These are phyloP conservation scores for Fagus crenata DNA, from an alignment of 306 rosid species.

Conservation along the genomic window DNA sequence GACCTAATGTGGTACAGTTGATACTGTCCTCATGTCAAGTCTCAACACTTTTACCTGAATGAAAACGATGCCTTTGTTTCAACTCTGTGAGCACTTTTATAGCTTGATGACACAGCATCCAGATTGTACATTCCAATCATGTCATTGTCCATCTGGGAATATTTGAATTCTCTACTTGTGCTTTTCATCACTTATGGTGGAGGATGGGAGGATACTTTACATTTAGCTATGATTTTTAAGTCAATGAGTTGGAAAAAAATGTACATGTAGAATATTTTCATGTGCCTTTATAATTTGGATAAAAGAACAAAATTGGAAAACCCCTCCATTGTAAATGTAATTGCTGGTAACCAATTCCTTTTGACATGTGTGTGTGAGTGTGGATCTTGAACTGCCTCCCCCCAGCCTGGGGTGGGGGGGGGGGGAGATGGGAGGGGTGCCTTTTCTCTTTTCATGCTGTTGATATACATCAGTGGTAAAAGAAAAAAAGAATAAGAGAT, in stretches of 20 bases:
- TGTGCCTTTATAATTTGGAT: too few relatives aligned
- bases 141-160: constrained; percentile 5
- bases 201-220: background rate
- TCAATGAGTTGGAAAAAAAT: background rate
- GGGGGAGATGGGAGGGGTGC: too few relatives aligned
- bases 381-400: constrained; percentile 11
- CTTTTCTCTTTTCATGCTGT: constrained; percentile 2
- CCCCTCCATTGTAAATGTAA: too few relatives aligned
- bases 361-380: constrained; percentile 13
- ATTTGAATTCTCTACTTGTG: constrained; percentile 12
- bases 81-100: constrained; percentile 4
- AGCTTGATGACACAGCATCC: background rate
- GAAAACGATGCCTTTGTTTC: constrained; percentile 16
- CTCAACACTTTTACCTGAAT: constrained; percentile 6
- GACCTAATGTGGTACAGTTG: background rate
- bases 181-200: background rate
- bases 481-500: background rate
- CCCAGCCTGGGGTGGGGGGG: too few relatives aligned
- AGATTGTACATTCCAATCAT: background rate
- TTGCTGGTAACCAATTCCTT: too few relatives aligned
- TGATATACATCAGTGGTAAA: too few relatives aligned
- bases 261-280: too few relatives aligned
- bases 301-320: too few relatives aligned
- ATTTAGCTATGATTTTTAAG: background rate
- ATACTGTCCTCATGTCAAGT: constrained; percentile 8